These are phyloP conservation scores for Pisolithus marmoratus DNA, from an alignment of 768 basidiomycete genomes.

Conservation along the genomic window DNA sequence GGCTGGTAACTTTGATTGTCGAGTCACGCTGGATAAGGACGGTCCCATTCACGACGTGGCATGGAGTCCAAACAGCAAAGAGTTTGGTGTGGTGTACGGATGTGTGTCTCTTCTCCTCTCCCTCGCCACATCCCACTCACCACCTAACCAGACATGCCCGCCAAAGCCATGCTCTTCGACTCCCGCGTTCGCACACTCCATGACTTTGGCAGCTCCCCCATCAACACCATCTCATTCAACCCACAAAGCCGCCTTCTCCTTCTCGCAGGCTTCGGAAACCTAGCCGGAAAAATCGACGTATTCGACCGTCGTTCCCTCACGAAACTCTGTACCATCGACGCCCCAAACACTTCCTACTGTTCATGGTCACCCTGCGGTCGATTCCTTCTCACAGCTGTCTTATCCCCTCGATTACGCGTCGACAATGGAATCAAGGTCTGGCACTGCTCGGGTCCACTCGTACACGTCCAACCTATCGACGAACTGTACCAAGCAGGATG, in stretches of 20 bases:
- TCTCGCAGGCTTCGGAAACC: constrained; percentile 93
- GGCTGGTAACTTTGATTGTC: constrained; percentile 89
- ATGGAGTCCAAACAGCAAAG: constrained; percentile 96
- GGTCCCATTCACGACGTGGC: constrained; percentile 95
- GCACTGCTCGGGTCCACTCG: constrained; percentile 85
- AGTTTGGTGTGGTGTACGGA: constrained; percentile 95
- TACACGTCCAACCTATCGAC: constrained; percentile 77
- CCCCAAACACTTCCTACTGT: constrained; percentile 89
- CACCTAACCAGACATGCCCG: constrained; percentile 74
- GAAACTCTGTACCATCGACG: constrained; percentile 77
- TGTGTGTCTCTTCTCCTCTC: constrained; percentile 51
- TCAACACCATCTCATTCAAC: constrained; percentile 93
- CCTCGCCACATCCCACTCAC: neutral
- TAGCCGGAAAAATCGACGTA: constrained; percentile 90
- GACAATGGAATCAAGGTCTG: constrained; percentile 97
- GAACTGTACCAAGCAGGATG: constrained; percentile 89
- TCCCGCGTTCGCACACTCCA: constrained; percentile 81
- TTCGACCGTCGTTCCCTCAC: constrained; percentile 82
- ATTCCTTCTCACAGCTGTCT: constrained; percentile 88
- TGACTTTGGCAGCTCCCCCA: constrained; percentile 86
- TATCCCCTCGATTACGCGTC: constrained; percentile 92
- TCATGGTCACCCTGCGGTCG: constrained; percentile 95
- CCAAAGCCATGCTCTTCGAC: constrained; percentile 89
- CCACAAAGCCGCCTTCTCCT: constrained; percentile 86
- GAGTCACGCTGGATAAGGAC: constrained; percentile 87